Evolutionary conservation across 805 yeast species (phyloP), one percentile per base, ranked within the genome.

Genomic region (Ogataea degrootiae): DNA sequence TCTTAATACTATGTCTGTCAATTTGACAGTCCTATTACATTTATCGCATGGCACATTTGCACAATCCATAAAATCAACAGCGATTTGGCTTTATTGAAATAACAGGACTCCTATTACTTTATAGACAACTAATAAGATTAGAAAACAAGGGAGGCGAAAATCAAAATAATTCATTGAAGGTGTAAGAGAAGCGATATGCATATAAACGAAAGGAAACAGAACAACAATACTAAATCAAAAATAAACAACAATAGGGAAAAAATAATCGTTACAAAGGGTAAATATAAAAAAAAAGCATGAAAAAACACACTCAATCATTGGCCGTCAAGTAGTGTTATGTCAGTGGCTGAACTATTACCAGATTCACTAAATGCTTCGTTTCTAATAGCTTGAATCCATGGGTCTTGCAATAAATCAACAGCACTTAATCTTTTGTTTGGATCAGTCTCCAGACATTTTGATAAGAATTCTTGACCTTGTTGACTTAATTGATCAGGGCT

Each of bases 381-480:
- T 55, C 91, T 68, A 47, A 85, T 85, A 35, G 80, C 79, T 40
- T 78, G 76, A 46, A 90, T 84, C 97, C 97, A 91, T 4, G 96
- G 96, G 62, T 91, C 96, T 52, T 78, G 78, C 54, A 92, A 69
- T 43, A 94, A 72, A 57, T 89, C 97, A 43, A 82, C 84, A 0
- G 99, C 97, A 29, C 87, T 75, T 2, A 88, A 82, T 53, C 99
- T 78, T 63, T 79, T 79, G 40, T 73, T 73, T 0, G 98, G 96
- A 62, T 90, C 90, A 50, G 85, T 87, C 50, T 85, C 87, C 53
- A 94, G 72, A 64, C 97, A 87, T 53, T 83, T 76, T 14, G 79
- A 72, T 54, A 94, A 67, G 64, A 94, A 91, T 21, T 72, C 72
- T 43, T 73, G 75, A 16, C 99, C 98, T 14, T 73, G 79, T 15